phyloP scores from a whole-genome alignment of 225 moss, liverwort and hornwort genomes.

The Climacium dendroides region DNA sequence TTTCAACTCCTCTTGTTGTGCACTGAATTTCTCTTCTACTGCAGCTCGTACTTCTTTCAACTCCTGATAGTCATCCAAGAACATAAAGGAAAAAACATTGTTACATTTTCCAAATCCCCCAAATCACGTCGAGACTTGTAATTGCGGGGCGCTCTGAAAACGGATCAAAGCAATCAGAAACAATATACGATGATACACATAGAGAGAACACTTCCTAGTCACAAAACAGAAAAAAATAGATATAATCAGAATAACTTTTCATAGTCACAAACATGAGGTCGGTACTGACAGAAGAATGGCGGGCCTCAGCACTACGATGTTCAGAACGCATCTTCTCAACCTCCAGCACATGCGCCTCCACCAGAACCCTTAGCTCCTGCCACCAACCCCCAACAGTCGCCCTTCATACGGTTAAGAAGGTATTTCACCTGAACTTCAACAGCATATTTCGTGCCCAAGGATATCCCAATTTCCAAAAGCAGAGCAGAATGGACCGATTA shows the following conservation, averaged over 20 bases:
- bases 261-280: neutral
- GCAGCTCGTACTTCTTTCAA: constrained; percentile 57
- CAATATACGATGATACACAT: neutral
- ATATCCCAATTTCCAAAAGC: neutral
- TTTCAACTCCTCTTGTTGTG: constrained; percentile 61
- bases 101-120: neutral
- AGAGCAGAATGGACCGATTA: neutral
- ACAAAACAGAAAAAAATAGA: neutral
- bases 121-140: neutral
- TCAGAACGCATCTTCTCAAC: constrained; percentile 83
- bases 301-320: constrained; percentile 65
- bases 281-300: constrained; percentile 50
- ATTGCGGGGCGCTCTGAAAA: neutral
- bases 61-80: constrained; percentile 31
- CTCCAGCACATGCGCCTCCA: constrained; percentile 67
- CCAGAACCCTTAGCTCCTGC: constrained; percentile 75
- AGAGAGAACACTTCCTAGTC: neutral
- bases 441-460: neutral
- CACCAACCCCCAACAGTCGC: neutral
- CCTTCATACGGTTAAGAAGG: neutral
- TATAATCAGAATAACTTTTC: neutral
- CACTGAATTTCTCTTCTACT: constrained; percentile 41
- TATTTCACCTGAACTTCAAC: neutral
- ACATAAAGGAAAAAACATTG: neutral
- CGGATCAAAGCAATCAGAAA: neutral